Evolutionary conservation across 78 protist species (phyloP), one percentile per base, ranked within the genome.

Genomic region (Trichosphaerium sp.): DNA sequence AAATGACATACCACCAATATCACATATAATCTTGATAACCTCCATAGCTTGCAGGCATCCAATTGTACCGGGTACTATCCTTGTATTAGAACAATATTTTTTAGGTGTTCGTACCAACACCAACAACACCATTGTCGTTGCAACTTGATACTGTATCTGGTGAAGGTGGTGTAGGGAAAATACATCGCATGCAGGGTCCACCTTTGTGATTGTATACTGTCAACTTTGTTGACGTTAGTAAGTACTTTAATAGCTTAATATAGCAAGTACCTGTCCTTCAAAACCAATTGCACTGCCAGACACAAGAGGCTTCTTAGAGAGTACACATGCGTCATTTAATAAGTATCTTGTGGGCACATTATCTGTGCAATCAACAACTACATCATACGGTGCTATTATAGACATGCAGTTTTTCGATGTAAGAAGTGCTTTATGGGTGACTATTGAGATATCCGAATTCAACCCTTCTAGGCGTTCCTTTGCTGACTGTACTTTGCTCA

Each of bases 181-280:
- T 25, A 49, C 86, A 80, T 10, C 91, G 73, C 57, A 81, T 81
- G 65, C 87, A 75, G 21, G 88, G 88, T 0, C 78, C 74, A 21
- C 61, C n/a, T n/a, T n/a, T n/a, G n/a, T n/a, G n/a, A n/a, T n/a
- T n/a, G n/a, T n/a, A n/a, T n/a, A n/a, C n/a, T n/a, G n/a, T n/a
- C n/a, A n/a, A n/a, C n/a, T n/a, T n/a, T n/a, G n/a, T n/a, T n/a
- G n/a, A n/a, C n/a, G n/a, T n/a, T n/a, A n/a, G n/a, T n/a, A n/a
- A n/a, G n/a, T n/a, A n/a, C n/a, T n/a, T n/a, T n/a, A n/a, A n/a
- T n/a, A n/a, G n/a, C n/a, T n/a, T n/a, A n/a, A n/a, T n/a, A n/a
- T n/a, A n/a, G n/a, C n/a, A n/a, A 51, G 6, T 15, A 83, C 43
- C 67, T 85, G 91, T 15, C 91, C 91, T 18, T 86, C 88, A 65